Evolutionary conservation across 1,284 basidiomycete genomes (phyloP).

Genomic region (Stygiomarasmius scandens): DNA sequence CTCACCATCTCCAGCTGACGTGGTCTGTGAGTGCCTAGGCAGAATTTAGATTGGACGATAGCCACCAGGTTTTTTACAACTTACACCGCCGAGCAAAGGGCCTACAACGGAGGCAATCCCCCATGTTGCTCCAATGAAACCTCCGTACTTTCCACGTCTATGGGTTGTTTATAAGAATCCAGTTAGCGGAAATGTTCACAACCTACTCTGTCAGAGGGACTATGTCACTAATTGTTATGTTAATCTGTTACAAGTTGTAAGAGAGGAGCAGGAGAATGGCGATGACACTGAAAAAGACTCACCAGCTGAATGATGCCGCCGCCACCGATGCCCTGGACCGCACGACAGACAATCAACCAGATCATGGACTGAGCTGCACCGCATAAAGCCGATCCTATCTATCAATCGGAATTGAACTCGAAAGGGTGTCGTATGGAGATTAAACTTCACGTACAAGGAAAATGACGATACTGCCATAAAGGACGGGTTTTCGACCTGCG

Average conservation of each 20-base stretch:
- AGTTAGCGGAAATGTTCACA: slow-evolving; percentile 10
- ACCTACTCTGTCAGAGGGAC: slow-evolving; percentile 73
- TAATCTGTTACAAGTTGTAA: no score
- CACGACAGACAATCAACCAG: slow-evolving; percentile 75
- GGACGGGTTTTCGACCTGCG: slow-evolving; percentile 71
- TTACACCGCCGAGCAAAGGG: slow-evolving; percentile 73
- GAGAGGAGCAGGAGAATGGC: slow-evolving; percentile 5
- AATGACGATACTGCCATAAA: slow-evolving; percentile 67
- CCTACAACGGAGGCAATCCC: slow-evolving; percentile 81
- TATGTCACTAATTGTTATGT: slow-evolving; percentile 83
- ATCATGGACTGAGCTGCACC: slow-evolving; percentile 82
- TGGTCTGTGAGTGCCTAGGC: slow-evolving; percentile 64
- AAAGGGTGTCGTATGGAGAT: background rate
- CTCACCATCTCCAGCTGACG: slow-evolving; percentile 74
- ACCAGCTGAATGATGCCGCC: slow-evolving; percentile 70
- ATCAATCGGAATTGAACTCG: slow-evolving; percentile 10
- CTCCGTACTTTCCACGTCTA: slow-evolving; percentile 77
- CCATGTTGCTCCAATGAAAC: slow-evolving; percentile 78
- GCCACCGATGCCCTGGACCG: slow-evolving; percentile 83
- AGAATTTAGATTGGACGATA: background rate
- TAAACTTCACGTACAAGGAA: slow-evolving; percentile 58
- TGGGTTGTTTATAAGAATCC: background rate
- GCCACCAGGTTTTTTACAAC: slow-evolving; percentile 24
- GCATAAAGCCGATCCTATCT: slow-evolving; percentile 81
- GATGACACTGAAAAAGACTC: slow-evolving; percentile 8